Evolutionary conservation across 306 rosid genomes (phyloP).

Genomic region (Carpinus viminea): DNA sequence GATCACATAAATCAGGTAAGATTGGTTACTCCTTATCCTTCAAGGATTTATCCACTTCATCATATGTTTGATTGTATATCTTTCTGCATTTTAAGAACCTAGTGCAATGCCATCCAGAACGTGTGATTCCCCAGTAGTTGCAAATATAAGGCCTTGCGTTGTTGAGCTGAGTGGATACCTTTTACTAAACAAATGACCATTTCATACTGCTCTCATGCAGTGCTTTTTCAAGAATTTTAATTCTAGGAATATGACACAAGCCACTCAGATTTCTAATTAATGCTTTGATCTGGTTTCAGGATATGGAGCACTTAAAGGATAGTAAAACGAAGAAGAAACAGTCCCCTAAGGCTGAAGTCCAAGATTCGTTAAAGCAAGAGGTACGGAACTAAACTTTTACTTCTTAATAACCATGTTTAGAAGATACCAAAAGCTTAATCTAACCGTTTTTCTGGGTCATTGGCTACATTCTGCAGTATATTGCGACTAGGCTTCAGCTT

Average conservation of each 20-base stretch:
- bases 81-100: background rate
- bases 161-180: background rate
- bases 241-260: conserved; percentile 1
- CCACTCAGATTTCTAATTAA: conserved; percentile 23
- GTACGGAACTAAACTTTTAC: conserved; percentile 36
- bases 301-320: conserved; percentile 51
- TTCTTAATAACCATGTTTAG: conserved; percentile 11
- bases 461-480: conserved; percentile 3
- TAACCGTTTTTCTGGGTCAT: conserved; percentile 9
- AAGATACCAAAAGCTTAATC: background rate
- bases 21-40: conserved; percentile 18
- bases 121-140: background rate
- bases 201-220: background rate
- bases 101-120: background rate
- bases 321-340: conserved; percentile 45
- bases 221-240: conserved; percentile 7
- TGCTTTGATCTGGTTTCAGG: conserved; percentile 56
- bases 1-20: conserved; percentile 68
- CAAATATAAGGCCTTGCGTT: background rate
- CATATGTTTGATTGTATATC: background rate
- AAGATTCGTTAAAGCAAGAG: conserved; percentile 80
- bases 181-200: background rate
- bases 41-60: conserved; percentile 5
- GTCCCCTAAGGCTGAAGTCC: conserved; percentile 57
- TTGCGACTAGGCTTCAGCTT: conserved; percentile 22